These are phyloP conservation scores for Colletotrichum camelliae DNA, from an alignment of 2,329 filamentous ascomycete species.

Conservation along the genomic window DNA sequence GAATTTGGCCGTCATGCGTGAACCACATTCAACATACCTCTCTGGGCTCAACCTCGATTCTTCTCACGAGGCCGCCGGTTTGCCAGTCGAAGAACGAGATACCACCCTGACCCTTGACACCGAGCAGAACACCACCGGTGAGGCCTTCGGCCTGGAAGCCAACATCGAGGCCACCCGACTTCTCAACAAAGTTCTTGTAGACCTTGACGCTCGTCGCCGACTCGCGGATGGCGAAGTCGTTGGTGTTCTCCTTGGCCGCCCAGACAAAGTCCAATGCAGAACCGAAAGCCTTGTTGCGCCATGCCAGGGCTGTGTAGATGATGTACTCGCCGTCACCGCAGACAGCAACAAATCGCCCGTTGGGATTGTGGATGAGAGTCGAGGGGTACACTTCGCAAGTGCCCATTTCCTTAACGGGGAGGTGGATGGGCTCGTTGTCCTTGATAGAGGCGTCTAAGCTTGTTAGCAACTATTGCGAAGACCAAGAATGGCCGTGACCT, in stretches of 20 bases:
- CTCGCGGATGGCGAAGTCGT: slow-evolving; percentile 97
- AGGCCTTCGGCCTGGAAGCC: slow-evolving; percentile 95
- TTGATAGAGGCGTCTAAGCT: slow-evolving; percentile 75
- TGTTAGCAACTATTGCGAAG: slow-evolving; percentile 29
- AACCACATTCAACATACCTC: slow-evolving; percentile 33
- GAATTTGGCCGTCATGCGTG: not conserved
- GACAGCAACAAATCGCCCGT: slow-evolving; percentile 79
- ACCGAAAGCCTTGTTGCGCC: slow-evolving; percentile 97
- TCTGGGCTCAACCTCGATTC: slow-evolving; percentile 82
- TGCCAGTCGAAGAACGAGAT: slow-evolving; percentile 98
- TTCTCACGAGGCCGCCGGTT: slow-evolving; percentile 83
- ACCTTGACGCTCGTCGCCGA: slow-evolving; percentile 94
- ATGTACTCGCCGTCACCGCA: slow-evolving; percentile 99
- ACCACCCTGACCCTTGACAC: slow-evolving; percentile 93
- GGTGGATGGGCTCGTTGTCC: slow-evolving; percentile 84
- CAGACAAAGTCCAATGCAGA: slow-evolving; percentile 95
- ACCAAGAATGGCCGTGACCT: slow-evolving; percentile 29
- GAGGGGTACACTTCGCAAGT: slow-evolving; percentile 97
- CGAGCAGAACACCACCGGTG: slow-evolving; percentile 85
- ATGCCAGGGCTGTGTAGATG: slow-evolving; percentile 95
- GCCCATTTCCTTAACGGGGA: slow-evolving; percentile 93
- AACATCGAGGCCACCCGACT: slow-evolving; percentile 85
- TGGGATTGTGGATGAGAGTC: slow-evolving; percentile 93
- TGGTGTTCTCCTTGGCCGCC: slow-evolving; percentile 97
- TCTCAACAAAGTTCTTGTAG: slow-evolving; percentile 97